Conservation (phyloP, 345 rosid species). For the Moricandia arvensis region DNA sequence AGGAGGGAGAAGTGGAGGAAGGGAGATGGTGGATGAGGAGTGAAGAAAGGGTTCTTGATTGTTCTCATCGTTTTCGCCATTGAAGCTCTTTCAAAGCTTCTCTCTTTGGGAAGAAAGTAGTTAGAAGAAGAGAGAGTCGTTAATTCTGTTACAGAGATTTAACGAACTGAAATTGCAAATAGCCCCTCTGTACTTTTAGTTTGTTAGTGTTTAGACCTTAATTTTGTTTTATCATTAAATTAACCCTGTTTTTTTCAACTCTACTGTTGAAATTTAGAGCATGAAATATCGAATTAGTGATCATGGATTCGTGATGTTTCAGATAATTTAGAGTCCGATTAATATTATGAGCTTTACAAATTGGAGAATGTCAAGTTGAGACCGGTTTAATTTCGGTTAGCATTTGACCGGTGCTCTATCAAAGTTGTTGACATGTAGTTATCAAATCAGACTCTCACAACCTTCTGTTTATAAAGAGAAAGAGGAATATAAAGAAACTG, state of each 20-base stretch:
- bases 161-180: not conserved
- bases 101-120: conserved; percentile 5
- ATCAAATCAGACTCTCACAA: not conserved
- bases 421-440: not conserved
- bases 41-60: conserved; percentile 44
- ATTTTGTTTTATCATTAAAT: not conserved
- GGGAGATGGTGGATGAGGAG: conserved; percentile 43
- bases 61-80: conserved; percentile 59
- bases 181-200: not conserved
- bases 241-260: not conserved
- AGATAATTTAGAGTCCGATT: not conserved
- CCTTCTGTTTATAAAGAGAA: not conserved
- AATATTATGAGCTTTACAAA: not conserved
- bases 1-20: conserved; percentile 51
- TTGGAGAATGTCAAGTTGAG: not conserved
- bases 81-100: conserved; percentile 21
- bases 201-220: not conserved
- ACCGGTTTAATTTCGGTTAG: not conserved
- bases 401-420: not conserved
- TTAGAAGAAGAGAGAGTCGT: not conserved
- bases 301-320: not conserved
- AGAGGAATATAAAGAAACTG: not conserved
- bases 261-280: not conserved
- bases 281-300: not conserved
- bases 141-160: conserved; percentile 26